Base-by-base conservation (phyloP, 306 rosid genomes). In the Vachellia pachyceras region DNA sequence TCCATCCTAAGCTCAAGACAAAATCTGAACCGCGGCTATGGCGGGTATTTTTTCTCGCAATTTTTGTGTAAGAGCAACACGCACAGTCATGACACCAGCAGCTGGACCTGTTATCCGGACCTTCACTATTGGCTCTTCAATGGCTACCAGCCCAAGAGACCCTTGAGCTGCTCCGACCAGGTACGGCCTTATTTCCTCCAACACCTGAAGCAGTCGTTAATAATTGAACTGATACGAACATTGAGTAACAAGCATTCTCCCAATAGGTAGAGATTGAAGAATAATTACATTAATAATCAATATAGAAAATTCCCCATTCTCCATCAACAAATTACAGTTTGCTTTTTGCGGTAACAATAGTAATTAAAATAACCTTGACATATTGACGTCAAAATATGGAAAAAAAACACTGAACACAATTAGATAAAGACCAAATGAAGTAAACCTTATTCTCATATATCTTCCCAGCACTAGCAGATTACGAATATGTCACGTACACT, bases 41-140 rank as follows among this genome's bases (percentile, higher is more conserved):
- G 90, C 17, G 6, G 97, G 98, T 73, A 95, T 95, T 78, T 95
- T 95, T 81, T 95, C 99, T 69, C 99, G 86, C 85, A 95, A 82
- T 65, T 95, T 95, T 83, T 93, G 99, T 10, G 98, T 95, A 36
- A 95, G 97, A 17, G 99, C 98, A 76, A 95, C 99, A 73, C 99
- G 90, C 65, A 95, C 99, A 41, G 98, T 93, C 93, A 90, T 90
- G 42, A 95, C 98, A 57, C 97, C 86, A 1, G 97, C 94, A 3
- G 94, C 94, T 22, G 97, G 94, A 74, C 87, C 92, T 17, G 89
- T 87, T 57, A 92, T 90, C 82, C 84, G 79, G 12, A 87, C 80
- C 81, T 83, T 90, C 17, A 85, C 97, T 73, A 95, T 95, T 52
- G 99, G 98, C 82, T 95, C 98, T 67, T 95, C 98, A 61, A 95